Evolutionary conservation across 208 protist species (phyloP).

Genomic region (Crithidia expoeki): DNA sequence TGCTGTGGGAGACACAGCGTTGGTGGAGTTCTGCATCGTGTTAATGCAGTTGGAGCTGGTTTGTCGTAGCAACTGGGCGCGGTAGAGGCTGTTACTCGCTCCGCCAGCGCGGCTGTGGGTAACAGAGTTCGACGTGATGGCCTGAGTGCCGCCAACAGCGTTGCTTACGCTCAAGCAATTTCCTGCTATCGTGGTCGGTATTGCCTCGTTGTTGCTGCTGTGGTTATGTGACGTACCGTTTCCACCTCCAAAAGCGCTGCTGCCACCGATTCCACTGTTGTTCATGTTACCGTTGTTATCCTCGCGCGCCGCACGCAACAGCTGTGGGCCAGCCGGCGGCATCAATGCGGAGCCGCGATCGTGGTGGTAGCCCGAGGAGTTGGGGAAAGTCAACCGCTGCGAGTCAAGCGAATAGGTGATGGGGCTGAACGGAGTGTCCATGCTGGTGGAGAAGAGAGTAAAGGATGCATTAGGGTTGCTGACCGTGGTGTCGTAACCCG

Average conservation of each 20-base stretch:
- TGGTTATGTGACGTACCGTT: neutral
- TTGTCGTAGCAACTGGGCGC: slow-evolving; percentile 20
- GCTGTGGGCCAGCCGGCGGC: slow-evolving; percentile 10
- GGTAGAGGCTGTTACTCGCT: slow-evolving; percentile 11
- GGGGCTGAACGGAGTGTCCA: slow-evolving; percentile 84
- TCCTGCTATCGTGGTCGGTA: neutral
- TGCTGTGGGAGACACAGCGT: slow-evolving; percentile 3
- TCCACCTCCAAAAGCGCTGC: neutral
- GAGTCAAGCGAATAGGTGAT: slow-evolving; percentile 87
- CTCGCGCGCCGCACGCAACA: slow-evolving; percentile 26
- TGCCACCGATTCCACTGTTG: slow-evolving; percentile 3
- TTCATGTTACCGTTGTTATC: neutral
- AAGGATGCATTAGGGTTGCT: slow-evolving; percentile 57
- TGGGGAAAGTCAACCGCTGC: slow-evolving; percentile 29
- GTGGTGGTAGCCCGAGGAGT: slow-evolving; percentile 13
- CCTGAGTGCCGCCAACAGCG: neutral
- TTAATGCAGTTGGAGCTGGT: slow-evolving; percentile 13
- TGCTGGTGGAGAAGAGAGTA: slow-evolving; percentile 75
- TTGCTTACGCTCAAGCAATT: neutral
- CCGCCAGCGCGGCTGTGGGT: slow-evolving; percentile 11
- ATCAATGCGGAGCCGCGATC: slow-evolving; percentile 5
- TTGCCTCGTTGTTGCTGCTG: slow-evolving; percentile 6
- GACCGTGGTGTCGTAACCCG: neutral
- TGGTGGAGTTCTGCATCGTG: slow-evolving; percentile 3
- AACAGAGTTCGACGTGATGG: slow-evolving; percentile 2